A percentile compares a stretch with the other conserved stretches of the same genome.
These are phyloP conservation scores for Beauveria pseudobassiana DNA, from an alignment of 2,329 filamentous ascomycete genomes.

Conservation along the genomic window DNA sequence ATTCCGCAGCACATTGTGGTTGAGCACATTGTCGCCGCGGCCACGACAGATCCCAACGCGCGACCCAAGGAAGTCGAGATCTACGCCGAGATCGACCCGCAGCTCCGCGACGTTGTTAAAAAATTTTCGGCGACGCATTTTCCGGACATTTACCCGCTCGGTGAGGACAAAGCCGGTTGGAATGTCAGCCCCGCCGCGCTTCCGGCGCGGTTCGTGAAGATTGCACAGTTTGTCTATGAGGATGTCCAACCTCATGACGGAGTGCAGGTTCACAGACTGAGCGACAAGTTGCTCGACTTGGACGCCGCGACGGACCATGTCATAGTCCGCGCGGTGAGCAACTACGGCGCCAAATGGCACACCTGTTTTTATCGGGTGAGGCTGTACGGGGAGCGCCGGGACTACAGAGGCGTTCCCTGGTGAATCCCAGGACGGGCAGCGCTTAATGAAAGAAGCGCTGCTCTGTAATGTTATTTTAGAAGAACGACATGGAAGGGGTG, in stretches of 20 bases:
- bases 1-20: conserved; percentile 63
- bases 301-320: conserved; percentile 43
- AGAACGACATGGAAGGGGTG: neutral
- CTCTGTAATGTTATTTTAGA: neutral
- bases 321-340: conserved; percentile 47
- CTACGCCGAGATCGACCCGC: conserved; percentile 50
- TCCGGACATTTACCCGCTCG: conserved; percentile 19
- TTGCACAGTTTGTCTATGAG: conserved; percentile 49
- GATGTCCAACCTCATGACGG: conserved; percentile 34
- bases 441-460: too few relatives aligned
- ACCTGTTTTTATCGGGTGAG: conserved; percentile 61
- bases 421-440: neutral
- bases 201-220: conserved; percentile 43
- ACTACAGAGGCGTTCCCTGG: neutral
- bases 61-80: conserved; percentile 64
- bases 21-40: conserved; percentile 60
- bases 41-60: conserved; percentile 52
- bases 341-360: conserved; percentile 50
- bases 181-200: conserved; percentile 23
- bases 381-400: conserved; percentile 40
- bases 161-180: conserved; percentile 17
- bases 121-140: conserved; percentile 38
- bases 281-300: conserved; percentile 40
- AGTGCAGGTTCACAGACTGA: conserved; percentile 47
- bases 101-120: conserved; percentile 30